phyloP scores from a whole-genome alignment of 805 yeast species.

The Candida succiphila region DNA sequence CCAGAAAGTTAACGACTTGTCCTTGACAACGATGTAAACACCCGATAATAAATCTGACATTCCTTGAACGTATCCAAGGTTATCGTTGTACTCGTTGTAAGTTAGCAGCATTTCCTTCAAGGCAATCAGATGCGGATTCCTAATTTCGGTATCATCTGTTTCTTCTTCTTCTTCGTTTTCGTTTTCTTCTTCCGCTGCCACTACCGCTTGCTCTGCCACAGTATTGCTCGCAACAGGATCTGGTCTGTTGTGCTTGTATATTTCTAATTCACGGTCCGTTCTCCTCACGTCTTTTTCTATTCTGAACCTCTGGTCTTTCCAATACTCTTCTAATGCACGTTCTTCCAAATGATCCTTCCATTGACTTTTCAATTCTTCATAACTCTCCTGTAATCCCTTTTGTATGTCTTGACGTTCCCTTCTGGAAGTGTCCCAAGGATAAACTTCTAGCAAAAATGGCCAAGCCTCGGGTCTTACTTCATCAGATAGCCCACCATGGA shows the following conservation, averaged over 20 bases:
- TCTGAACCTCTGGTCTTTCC: slow-evolving; percentile 83
- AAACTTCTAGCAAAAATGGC: slow-evolving; percentile 76
- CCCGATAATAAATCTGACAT: slow-evolving; percentile 94
- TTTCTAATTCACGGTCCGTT: slow-evolving; percentile 70
- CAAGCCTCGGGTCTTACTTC: slow-evolving; percentile 66
- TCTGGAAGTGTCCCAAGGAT: slow-evolving; percentile 76
- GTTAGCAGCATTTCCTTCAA: slow-evolving; percentile 76
- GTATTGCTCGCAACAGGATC: slow-evolving; percentile 27
- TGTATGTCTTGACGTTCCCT: slow-evolving; percentile 56
- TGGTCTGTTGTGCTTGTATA: slow-evolving; percentile 40
- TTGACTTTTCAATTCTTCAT: slow-evolving; percentile 46
- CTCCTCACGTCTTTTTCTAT: slow-evolving; percentile 91
- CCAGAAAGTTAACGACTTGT: slow-evolving; percentile 82
- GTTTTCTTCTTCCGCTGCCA: slow-evolving; percentile 18
- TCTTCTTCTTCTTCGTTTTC: slow-evolving; percentile 31
- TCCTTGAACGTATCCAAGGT: slow-evolving; percentile 94
- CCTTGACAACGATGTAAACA: slow-evolving; percentile 52
- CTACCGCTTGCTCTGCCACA: slow-evolving; percentile 20
- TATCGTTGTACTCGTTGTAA: slow-evolving; percentile 72
- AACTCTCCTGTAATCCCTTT: slow-evolving; percentile 42
- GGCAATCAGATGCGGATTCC: slow-evolving; percentile 63
- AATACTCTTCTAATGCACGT: slow-evolving; percentile 49
- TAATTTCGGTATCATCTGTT: slow-evolving; percentile 53
- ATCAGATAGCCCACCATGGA: slow-evolving; percentile 78
- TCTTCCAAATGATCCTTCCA: slow-evolving; percentile 58